A percentile compares a stretch with the other conserved stretches of the same genome.
These are phyloP conservation scores for Monosporascus sp. DNA, from an alignment of 2,329 filamentous ascomycete species.

Conservation along the genomic window DNA sequence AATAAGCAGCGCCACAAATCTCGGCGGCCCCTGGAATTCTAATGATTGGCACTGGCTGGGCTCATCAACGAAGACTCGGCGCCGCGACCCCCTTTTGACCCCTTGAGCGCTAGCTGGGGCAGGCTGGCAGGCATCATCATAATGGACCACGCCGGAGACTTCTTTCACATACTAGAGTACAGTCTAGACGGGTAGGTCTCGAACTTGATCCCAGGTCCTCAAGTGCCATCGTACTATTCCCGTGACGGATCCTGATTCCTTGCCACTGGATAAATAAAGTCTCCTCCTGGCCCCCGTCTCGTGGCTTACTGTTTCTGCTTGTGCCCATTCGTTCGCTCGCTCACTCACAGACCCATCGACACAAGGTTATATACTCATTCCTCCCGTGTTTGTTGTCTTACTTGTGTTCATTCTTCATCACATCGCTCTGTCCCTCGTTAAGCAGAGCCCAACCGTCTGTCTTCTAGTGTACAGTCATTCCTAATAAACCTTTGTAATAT, in stretches of 20 bases:
- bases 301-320: not conserved
- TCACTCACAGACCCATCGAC: not conserved
- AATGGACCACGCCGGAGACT: not conserved
- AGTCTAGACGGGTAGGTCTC: no score
- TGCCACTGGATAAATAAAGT: not conserved
- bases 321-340: not conserved
- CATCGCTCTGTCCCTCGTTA: not conserved
- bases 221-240: not conserved
- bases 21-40: not conserved
- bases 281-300: not conserved
- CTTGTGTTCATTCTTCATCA: not conserved
- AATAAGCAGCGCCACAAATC: not conserved
- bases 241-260: not conserved
- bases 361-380: not conserved
- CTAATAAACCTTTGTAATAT: not conserved
- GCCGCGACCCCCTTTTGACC: not conserved
- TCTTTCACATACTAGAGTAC: not conserved
- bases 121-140: not conserved
- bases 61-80: no score
- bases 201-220: not conserved
- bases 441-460: not conserved
- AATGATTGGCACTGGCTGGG: not conserved
- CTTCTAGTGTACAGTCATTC: not conserved
- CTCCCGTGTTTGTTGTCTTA: not conserved
- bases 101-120: not conserved